A percentile compares a stretch with the other conserved stretches of the same genome.
Conservation (phyloP, 495 filamentous ascomycete genomes). For the Aspergillus mulundensis region DNA sequence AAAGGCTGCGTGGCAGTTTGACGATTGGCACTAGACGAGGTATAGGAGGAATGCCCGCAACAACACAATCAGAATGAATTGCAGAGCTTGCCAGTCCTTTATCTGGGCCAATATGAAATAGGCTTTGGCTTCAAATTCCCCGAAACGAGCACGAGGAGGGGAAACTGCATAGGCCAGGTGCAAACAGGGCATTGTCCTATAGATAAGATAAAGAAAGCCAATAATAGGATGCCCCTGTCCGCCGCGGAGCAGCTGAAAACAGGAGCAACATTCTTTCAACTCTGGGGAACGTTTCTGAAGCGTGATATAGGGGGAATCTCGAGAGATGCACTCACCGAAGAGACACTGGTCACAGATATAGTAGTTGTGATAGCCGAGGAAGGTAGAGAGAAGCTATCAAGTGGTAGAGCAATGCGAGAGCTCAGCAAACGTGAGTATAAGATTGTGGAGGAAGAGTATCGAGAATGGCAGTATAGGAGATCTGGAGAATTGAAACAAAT, state of each 20-base stretch:
- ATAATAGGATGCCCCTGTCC: constrained; percentile 6
- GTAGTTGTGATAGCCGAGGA: constrained; percentile 2
- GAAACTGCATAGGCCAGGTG: not conserved
- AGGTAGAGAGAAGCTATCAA: not conserved
- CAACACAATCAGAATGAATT: not conserved
- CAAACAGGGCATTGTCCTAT: not conserved
- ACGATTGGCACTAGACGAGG: not conserved
- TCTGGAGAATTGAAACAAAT: constrained; percentile 10
- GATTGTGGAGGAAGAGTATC: constrained; percentile 1
- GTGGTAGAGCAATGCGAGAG: not conserved
- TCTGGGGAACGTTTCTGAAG: not conserved
- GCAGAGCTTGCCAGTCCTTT: not conserved
- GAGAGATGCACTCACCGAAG: constrained; percentile 16
- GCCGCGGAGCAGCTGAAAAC: constrained; percentile 8
- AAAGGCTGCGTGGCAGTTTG: not conserved
- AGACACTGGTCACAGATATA: constrained; percentile 1
- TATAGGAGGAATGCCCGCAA: not conserved
- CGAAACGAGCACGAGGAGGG: not conserved
- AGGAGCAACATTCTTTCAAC: not conserved
- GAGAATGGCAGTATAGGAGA: not conserved
- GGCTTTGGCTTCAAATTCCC: not conserved
- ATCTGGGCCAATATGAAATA: not conserved
- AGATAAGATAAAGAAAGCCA: constrained; percentile 12
- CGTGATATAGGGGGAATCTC: no score
- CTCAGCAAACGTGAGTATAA: no score